Percentiles rank a stretch among this genome's conserved stretches.
Conservation (phyloP, 441 rosid species). For the Biscutella auriculata region DNA sequence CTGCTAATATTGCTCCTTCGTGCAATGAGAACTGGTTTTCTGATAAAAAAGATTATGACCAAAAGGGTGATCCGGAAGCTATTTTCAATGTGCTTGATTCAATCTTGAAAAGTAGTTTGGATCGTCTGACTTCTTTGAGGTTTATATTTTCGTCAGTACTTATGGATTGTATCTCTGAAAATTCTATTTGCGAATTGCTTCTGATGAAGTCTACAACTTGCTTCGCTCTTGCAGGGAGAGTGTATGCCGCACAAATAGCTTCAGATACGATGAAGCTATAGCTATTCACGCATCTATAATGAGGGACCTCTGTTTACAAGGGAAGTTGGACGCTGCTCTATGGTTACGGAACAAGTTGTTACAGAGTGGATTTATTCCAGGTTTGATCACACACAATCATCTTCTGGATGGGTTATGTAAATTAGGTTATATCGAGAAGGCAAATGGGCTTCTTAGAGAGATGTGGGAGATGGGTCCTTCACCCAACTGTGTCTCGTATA, state of each 20-base stretch:
- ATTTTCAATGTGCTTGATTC: constrained; percentile 43
- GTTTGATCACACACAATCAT: constrained; percentile 50
- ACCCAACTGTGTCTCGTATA: constrained; percentile 52
- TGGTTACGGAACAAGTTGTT: constrained; percentile 44
- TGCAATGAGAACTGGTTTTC: constrained; percentile 24
- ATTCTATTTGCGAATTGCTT: background rate
- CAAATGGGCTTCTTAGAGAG: constrained; percentile 44
- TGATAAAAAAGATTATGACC: constrained; percentile 21
- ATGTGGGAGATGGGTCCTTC: constrained; percentile 53
- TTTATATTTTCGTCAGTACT: background rate
- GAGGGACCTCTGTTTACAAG: constrained; percentile 42
- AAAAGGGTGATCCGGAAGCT: constrained; percentile 28
- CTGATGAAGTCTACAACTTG: background rate
- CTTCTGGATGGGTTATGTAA: constrained; percentile 49
- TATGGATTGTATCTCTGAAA: background rate
- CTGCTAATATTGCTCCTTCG: constrained; percentile 3
- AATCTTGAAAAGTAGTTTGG: constrained; percentile 48
- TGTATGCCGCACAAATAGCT: constrained; percentile 19
- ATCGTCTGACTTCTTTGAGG: constrained; percentile 54
- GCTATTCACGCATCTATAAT: constrained; percentile 21
- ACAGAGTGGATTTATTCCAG: constrained; percentile 38
- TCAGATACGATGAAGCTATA: constrained; percentile 17
- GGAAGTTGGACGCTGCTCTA: constrained; percentile 54
- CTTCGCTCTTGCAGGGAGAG: constrained; percentile 41
- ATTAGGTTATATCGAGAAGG: constrained; percentile 34